Conservation (phyloP, 257 asterid genomes). For the Forsythia suspensa region DNA sequence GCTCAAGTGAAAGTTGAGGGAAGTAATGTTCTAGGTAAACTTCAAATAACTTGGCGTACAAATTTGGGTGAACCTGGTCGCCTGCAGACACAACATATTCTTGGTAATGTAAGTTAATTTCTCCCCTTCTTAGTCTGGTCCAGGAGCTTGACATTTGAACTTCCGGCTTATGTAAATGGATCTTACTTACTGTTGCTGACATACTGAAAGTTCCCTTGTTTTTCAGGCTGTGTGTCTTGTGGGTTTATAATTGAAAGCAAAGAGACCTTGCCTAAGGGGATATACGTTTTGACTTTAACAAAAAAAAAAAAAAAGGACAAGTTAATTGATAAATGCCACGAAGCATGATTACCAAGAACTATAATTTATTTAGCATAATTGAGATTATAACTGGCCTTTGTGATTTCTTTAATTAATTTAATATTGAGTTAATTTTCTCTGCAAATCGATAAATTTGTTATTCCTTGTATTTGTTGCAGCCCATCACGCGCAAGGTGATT, state of each 20-base stretch:
- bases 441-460: background rate
- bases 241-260: background rate
- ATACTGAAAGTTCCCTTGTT: background rate
- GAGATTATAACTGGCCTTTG: background rate
- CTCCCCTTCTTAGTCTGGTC: conserved; percentile 17
- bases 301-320: too few species aligned
- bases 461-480: conserved; percentile 41
- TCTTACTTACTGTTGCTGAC: conserved; percentile 17
- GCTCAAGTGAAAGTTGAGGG: conserved; percentile 72
- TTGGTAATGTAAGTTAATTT: conserved; percentile 83
- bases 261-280: background rate
- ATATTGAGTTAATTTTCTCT: background rate
- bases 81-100: conserved; percentile 92
- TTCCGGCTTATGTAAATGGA: conserved; percentile 13
- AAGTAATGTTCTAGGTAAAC: conserved; percentile 89
- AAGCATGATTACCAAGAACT: background rate
- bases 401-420: background rate
- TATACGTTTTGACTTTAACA: background rate
- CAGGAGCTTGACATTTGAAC: background rate
- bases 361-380: too few species aligned
- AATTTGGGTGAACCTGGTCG: conserved; percentile 99
- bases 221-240: background rate
- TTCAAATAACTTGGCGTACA: conserved; percentile 99
- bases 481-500: conserved; percentile 73
- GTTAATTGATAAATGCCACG: background rate